phyloP scores from a whole-genome alignment of 169 alveolate species.

The Cryptosporidium bovis region DNA sequence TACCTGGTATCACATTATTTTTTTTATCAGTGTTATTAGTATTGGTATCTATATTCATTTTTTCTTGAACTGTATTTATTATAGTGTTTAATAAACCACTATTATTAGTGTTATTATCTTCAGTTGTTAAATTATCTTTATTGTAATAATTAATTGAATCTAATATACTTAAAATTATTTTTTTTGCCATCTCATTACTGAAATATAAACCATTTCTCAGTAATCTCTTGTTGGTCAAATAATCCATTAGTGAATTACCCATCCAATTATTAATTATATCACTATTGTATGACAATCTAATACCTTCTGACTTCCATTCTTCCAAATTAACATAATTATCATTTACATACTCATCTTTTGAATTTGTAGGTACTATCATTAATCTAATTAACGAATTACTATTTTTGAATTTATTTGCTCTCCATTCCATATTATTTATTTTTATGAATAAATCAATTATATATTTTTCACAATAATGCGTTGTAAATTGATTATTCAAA shows the following conservation, averaged over 20 bases:
- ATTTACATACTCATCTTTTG: not conserved
- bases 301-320: constrained; percentile 39
- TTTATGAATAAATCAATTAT: constrained; percentile 45
- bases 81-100: constrained; percentile 1
- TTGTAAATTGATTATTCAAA: not conserved
- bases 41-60: not conserved
- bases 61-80: not conserved
- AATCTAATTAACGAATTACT: constrained; percentile 36
- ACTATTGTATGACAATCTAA: constrained; percentile 27
- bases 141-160: constrained; percentile 15
- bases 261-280: constrained; percentile 35
- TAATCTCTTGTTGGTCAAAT: constrained; percentile 35
- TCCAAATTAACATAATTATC: constrained; percentile 2
- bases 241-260: constrained; percentile 44
- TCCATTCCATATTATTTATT: constrained; percentile 69
- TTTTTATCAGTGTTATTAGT: not conserved
- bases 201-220: not conserved
- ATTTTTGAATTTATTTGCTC: constrained; percentile 29
- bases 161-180: constrained; percentile 2
- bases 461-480: constrained; percentile 62
- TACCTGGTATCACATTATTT: constrained; percentile 28
- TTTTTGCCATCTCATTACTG: constrained; percentile 23
- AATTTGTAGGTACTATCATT: constrained; percentile 47
- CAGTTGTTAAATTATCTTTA: too few species aligned
- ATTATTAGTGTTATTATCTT: not conserved